Conservation (phyloP, 495 filamentous ascomycete genomes). For the Durotheca rogersii region DNA sequence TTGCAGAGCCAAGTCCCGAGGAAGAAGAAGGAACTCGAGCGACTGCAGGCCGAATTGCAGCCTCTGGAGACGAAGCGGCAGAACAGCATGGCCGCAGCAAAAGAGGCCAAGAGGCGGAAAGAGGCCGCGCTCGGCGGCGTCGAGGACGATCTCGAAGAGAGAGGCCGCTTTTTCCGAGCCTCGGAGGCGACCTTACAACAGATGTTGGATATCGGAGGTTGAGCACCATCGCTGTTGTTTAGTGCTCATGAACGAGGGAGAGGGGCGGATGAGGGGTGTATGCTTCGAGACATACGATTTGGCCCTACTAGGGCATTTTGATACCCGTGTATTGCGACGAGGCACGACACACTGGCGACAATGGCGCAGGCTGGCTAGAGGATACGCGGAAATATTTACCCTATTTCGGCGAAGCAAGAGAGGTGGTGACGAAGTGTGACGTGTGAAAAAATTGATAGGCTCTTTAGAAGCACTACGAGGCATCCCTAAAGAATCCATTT, state of each 20-base stretch:
- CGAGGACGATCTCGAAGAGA: slow-evolving; percentile 78
- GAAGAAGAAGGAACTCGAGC: slow-evolving; percentile 70
- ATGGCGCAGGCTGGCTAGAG: not conserved
- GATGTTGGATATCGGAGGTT: slow-evolving; percentile 53
- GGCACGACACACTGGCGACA: not conserved
- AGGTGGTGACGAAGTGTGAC: not conserved
- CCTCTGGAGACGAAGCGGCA: slow-evolving; percentile 70
- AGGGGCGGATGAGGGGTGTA: slow-evolving; percentile 13
- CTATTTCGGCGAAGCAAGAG: not conserved
- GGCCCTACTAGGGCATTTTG: no score
- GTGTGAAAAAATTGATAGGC: no score
- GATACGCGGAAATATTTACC: no score
- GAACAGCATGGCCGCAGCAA: slow-evolving; percentile 66
- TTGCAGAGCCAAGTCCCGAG: slow-evolving; percentile 65
- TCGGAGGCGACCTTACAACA: slow-evolving; percentile 67
- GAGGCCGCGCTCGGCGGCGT: slow-evolving; percentile 64
- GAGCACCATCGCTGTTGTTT: not conserved
- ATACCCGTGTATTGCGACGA: no score
- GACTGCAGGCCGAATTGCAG: slow-evolving; percentile 67
- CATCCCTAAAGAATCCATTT: no score
- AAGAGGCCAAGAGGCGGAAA: slow-evolving; percentile 77
- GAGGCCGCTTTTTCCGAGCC: slow-evolving; percentile 77
- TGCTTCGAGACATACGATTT: no score
- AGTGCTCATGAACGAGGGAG: no score
- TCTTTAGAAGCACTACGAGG: no score